Evolutionary conservation across 805 yeast species (phyloP).

Genomic region (Starmerella khaoyaiensis): DNA sequence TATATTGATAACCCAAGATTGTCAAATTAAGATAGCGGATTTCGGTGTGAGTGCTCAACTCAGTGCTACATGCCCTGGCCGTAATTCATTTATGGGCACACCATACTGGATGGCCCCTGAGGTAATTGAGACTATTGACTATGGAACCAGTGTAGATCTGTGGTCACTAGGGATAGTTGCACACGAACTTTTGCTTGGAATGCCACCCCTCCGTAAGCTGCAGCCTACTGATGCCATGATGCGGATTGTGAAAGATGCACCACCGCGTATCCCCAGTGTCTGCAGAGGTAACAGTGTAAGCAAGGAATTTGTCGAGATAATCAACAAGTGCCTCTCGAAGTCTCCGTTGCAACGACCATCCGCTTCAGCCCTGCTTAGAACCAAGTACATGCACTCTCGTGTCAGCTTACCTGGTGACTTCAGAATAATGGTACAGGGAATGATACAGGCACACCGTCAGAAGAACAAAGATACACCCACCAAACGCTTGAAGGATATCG

Average conservation of each 20-base stretch:
- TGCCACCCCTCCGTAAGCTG: slow-evolving; percentile 61
- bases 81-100: slow-evolving; percentile 81
- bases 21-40: slow-evolving; percentile 72
- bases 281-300: slow-evolving; percentile 5
- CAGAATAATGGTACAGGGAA: slow-evolving; percentile 6
- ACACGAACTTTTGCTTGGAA: slow-evolving; percentile 69
- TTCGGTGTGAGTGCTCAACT: slow-evolving; percentile 88
- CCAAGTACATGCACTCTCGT: slow-evolving; percentile 16
- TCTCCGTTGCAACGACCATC: slow-evolving; percentile 54
- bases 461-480: background rate
- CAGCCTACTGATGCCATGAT: slow-evolving; percentile 69
- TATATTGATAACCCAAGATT: slow-evolving; percentile 55
- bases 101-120: slow-evolving; percentile 99
- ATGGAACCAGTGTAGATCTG: slow-evolving; percentile 78
- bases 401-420: slow-evolving; percentile 9
- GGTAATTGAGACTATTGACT: slow-evolving; percentile 56
- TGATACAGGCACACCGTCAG: background rate
- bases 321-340: slow-evolving; percentile 51
- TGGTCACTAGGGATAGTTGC: slow-evolving; percentile 95
- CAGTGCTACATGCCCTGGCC: slow-evolving; percentile 37
- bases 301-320: slow-evolving; percentile 40
- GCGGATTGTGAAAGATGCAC: slow-evolving; percentile 49
- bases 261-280: slow-evolving; percentile 38
- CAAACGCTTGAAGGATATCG: slow-evolving; percentile 29
- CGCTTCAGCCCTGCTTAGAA: slow-evolving; percentile 42